Base-by-base conservation (phyloP, 768 basidiomycete genomes). In the Tylopilus felleus region DNA sequence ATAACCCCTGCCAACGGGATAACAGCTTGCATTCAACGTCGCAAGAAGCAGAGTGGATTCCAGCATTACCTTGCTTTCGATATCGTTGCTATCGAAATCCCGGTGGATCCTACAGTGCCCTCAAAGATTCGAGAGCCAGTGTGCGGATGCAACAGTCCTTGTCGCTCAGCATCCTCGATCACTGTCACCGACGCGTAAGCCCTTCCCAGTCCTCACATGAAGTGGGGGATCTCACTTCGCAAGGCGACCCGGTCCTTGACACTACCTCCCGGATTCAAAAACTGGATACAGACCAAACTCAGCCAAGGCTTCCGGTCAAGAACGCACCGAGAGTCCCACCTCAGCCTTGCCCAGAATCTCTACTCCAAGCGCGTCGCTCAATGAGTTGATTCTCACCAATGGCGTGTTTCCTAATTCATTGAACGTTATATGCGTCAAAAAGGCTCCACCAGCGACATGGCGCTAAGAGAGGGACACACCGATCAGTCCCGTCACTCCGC, bases 241-340 rank as follows among this genome's bases (percentile, higher is more conserved):
- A 98, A 69, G 0, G 95, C 96, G n/a, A 98, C 96, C 28, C 97
- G 83, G 70, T 99, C 97, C 70, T 99, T 99, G 47, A 98, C 90
- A 50, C 95, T 98, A 38, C 97, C 97, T 23, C 96, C 96, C 1
- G 97, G 96, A 71, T 99, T 99, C 55, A 98, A 68, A 66, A 87
- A 99, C 93, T 98, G 61, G 10, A 40, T 19, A 39, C 25, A 14
- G 84, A 93, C 86, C 93, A 60, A 8, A 49, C 12, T 55, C 29
- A 23, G 41, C 19, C 39, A 25, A 13, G 17, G 2, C 22, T 14
- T 40, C 41, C 2, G 7, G 17, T 23, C 5, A 38, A 39, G 14
- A n/a, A 28, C 16, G 35, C 2, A 12, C 8, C 1, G 16, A 9
- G 14, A 19, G 45, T 8, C 74, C n/a, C 52, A 91, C 94, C 79